Base-by-base conservation (phyloP, 495 filamentous ascomycete genomes). In the Annulohypoxylon maeteangense region DNA sequence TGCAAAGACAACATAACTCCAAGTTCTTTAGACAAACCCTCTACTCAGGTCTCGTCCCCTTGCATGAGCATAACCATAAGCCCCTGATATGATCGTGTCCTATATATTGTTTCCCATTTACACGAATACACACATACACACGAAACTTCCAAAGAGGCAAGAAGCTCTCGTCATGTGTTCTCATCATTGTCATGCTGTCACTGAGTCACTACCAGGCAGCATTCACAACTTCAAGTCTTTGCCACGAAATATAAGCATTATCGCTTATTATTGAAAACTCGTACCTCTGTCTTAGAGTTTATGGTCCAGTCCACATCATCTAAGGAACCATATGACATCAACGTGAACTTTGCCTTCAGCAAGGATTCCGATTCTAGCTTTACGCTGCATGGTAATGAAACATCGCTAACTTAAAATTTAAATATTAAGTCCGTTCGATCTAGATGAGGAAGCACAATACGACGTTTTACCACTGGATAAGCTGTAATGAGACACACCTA, bases 1-100 rank as follows among this genome's bases (percentile, higher is more conserved):
- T 54, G 50, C 50, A 54, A 54, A n/a, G 29, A 18, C 29, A 54
- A 20, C 27, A 54, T 54, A 51, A n/a, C 22, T 51, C 10, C 47
- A 8, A 38, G 54, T 34, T 25, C 34, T 20, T 27, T 38, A 57
- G 29, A 8, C n/a, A 38, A 57, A 7, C 50, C 18, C 34, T 57
- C 8, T 34, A 6, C 22, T 42, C 7, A 36, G 7, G 31, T 40
- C 20, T 42, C 4, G 18, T 63, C 32, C 23, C 44, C 34, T 31
- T 29, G 48, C 47, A 50, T 53, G 20, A 20, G 32, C n/a, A 20
- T 54, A 11, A 20, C 20, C n/a, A 20, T 54, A 11, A 34, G 50
- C 29, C 27, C 10, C 27, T 32, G 50, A 32, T 34, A 22, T 14
- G 47, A 51, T 51, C 47, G 47, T 54, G 50, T 54, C n/a, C 16